A percentile compares a stretch with the other conserved stretches of the same genome.
phyloP scores from a whole-genome alignment of 2,329 filamentous ascomycete species.

The Polychaeton citri region DNA sequence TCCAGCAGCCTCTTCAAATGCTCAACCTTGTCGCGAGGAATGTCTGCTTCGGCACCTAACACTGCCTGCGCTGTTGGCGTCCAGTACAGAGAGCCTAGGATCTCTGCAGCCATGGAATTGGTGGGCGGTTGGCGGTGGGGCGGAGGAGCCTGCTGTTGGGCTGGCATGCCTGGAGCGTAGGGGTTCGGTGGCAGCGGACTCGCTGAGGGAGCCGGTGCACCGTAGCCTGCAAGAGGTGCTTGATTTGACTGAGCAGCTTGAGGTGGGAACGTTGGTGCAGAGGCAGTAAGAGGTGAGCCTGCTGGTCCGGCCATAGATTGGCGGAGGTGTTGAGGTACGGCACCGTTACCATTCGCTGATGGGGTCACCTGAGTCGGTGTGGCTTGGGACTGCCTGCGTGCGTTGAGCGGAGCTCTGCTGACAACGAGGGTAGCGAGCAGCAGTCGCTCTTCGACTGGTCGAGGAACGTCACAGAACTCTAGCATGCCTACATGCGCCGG shows the following conservation, averaged over 20 bases:
- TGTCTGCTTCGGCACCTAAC: slow-evolving; percentile 21
- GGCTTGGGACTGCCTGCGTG: slow-evolving; percentile 3
- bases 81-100: slow-evolving; percentile 30
- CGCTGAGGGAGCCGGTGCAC: slow-evolving; percentile 4
- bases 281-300: slow-evolving; percentile 22
- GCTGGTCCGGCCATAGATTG: slow-evolving; percentile 13
- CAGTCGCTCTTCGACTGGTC: slow-evolving; percentile 58
- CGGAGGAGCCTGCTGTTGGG: slow-evolving; percentile 15
- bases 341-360: slow-evolving; percentile 8
- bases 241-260: slow-evolving; percentile 15
- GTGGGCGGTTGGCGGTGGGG: slow-evolving; percentile 6
- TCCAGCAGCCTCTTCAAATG: slow-evolving; percentile 58
- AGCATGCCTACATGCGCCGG: slow-evolving; percentile 83
- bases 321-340: slow-evolving; percentile 9
- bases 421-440: slow-evolving; percentile 78
- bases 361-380: slow-evolving; percentile 18
- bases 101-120: slow-evolving; percentile 26
- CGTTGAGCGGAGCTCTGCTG: slow-evolving; percentile 40
- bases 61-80: slow-evolving; percentile 28
- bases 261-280: slow-evolving; percentile 26
- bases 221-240: slow-evolving; percentile 10
- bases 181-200: slow-evolving; percentile 25
- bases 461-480: slow-evolving; percentile 69
- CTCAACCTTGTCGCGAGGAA: slow-evolving; percentile 48
- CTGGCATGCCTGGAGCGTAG: slow-evolving; percentile 24